phyloP scores from a whole-genome alignment of 2,329 filamentous ascomycete genomes.

The Penicillium sumatraense region DNA sequence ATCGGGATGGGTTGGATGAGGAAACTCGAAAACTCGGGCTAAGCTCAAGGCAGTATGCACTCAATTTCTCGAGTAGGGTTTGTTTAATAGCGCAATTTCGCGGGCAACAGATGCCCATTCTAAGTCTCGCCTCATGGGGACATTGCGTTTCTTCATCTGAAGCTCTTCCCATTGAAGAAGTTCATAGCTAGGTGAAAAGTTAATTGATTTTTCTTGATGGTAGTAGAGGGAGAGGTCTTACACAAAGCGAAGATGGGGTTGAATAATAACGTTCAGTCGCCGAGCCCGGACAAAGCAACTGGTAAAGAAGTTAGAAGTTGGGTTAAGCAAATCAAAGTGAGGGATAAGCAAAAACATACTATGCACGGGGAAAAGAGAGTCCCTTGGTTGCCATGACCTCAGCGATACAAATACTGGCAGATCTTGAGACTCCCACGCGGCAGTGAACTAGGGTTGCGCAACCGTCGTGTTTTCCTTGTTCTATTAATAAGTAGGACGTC shows the following conservation, averaged over 20 bases:
- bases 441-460: slow-evolving; percentile 94
- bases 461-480: slow-evolving; percentile 74
- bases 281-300: slow-evolving; percentile 90
- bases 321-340: neutral
- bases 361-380: slow-evolving; percentile 87
- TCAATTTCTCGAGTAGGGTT: slow-evolving; percentile 74
- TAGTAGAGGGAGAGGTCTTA: slow-evolving; percentile 44
- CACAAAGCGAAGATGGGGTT: slow-evolving; percentile 91
- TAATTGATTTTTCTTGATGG: neutral
- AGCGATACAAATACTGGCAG: slow-evolving; percentile 97
- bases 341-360: slow-evolving; percentile 57
- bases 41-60: neutral
- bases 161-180: slow-evolving; percentile 93
- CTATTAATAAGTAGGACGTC: slow-evolving; percentile 55
- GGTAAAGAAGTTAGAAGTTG: slow-evolving; percentile 5
- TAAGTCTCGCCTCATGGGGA: slow-evolving; percentile 71
- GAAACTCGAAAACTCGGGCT: neutral
- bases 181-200: slow-evolving; percentile 64
- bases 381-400: slow-evolving; percentile 87
- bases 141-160: slow-evolving; percentile 61
- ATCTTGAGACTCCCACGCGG: slow-evolving; percentile 91
- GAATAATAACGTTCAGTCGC: slow-evolving; percentile 95
- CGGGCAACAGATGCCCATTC: slow-evolving; percentile 89
- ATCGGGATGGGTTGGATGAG: slow-evolving; percentile 5
- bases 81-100: slow-evolving; percentile 95